Evolutionary conservation across 768 basidiomycete genomes (phyloP).

Genomic region (Kwoniella pini): DNA sequence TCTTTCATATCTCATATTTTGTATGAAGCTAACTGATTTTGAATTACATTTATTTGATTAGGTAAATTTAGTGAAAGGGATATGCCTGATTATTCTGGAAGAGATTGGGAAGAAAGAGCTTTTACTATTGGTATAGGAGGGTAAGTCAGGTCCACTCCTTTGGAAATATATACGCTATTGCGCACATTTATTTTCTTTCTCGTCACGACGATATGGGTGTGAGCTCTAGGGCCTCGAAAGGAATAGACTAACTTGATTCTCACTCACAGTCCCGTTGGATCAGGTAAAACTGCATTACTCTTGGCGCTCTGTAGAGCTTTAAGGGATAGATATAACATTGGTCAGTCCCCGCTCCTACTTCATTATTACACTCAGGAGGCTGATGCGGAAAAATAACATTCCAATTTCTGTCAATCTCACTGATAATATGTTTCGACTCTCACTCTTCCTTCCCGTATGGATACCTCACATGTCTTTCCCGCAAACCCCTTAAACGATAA

Average conservation of each 20-base stretch:
- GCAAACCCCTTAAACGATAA: not conserved
- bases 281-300: constrained; percentile 93
- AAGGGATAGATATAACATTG: constrained; percentile 84
- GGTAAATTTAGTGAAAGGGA: constrained; percentile 92
- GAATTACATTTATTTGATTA: too few relatives aligned
- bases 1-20: not conserved
- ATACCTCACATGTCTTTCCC: too few relatives aligned
- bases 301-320: constrained; percentile 82
- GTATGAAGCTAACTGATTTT: too few relatives aligned
- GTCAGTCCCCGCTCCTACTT: constrained; percentile 57
- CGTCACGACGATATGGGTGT: not conserved
- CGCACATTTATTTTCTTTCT: not conserved
- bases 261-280: constrained; percentile 80
- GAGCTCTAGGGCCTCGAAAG: too few relatives aligned
- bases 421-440: not conserved
- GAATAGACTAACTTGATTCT: not conserved
- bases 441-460: not conserved
- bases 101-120: constrained; percentile 88
- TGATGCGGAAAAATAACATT: too few relatives aligned
- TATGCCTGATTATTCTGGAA: constrained; percentile 76
- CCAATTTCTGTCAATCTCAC: not conserved
- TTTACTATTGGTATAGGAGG: constrained; percentile 99
- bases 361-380: too few relatives aligned
- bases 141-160: constrained; percentile 58
- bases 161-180: not conserved